Evolutionary conservation across 73 alveolate genomes (phyloP).

Genomic region (Durusdinium trenchii): DNA sequence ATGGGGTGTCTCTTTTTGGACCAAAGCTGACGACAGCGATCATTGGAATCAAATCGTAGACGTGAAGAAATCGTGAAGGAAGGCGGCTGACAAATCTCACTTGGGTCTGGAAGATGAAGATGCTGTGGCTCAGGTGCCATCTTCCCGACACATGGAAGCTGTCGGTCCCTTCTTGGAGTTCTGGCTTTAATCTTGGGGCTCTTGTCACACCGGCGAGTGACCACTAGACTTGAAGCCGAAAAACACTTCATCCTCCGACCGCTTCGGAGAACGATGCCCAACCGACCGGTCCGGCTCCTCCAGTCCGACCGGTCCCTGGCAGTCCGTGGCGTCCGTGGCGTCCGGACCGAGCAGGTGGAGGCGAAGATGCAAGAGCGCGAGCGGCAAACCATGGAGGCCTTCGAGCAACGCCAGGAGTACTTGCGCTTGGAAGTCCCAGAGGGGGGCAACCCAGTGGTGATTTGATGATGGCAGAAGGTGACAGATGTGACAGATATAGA

Average conservation of each 20-base stretch:
- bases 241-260: no score
- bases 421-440: constrained; percentile 25
- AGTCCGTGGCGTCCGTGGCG: not conserved
- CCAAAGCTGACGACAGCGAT: not conserved
- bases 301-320: not conserved
- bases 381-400: constrained; percentile 56
- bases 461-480: not conserved
- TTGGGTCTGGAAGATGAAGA: no score
- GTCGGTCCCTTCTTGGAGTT: no score
- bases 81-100: not conserved
- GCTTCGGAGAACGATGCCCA: no score
- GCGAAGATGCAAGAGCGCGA: constrained; percentile 77
- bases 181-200: no score
- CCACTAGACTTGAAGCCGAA: no score
- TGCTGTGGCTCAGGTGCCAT: no score
- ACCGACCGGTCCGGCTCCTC: not conserved
- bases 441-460: not conserved
- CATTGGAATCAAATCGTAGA: not conserved
- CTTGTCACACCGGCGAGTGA: no score
- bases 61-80: not conserved
- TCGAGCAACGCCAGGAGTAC: constrained; percentile 62
- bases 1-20: not conserved
- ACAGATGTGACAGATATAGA: not conserved
- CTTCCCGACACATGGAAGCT: no score
- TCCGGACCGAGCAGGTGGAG: constrained; percentile 1